A percentile compares a stretch with the other conserved stretches of the same genome.
phyloP scores from a whole-genome alignment of 1,284 basidiomycete genomes.

The Mycena citricolor region DNA sequence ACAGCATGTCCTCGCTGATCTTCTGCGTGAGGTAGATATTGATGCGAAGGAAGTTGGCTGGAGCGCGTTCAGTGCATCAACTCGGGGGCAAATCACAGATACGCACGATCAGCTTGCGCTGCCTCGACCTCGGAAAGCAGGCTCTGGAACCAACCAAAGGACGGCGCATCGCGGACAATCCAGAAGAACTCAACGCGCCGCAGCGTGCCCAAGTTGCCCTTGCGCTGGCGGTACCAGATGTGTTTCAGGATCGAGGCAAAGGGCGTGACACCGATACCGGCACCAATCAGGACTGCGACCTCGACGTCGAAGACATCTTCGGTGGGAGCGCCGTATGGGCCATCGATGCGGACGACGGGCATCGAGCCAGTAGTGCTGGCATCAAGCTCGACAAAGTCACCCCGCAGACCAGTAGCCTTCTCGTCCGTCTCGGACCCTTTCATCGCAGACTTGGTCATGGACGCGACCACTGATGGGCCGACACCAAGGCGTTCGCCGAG shows the following conservation, averaged over 20 bases:
- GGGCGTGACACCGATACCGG: conserved; percentile 88
- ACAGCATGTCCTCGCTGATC: conserved; percentile 79
- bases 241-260: conserved; percentile 92
- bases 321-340: conserved; percentile 85
- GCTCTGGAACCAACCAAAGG: conserved; percentile 91
- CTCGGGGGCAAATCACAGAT: conserved; percentile 9
- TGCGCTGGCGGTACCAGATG: conserved; percentile 87
- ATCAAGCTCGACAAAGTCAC: conserved; percentile 79
- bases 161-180: conserved; percentile 84
- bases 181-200: conserved; percentile 90
- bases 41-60: conserved; percentile 86
- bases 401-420: conserved; percentile 48
- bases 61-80: conserved; percentile 1
- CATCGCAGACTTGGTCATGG: conserved; percentile 73
- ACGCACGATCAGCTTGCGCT: conserved; percentile 79
- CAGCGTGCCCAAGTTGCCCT: conserved; percentile 71
- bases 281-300: conserved; percentile 83
- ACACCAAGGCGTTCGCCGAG: conserved; percentile 83
- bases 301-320: conserved; percentile 87
- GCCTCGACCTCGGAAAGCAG: conserved; percentile 83
- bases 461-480: conserved; percentile 68
- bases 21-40: conserved; percentile 88
- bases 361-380: conserved; percentile 46
- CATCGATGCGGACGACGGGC: conserved; percentile 78
- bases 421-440: conserved; percentile 70